These are phyloP conservation scores for Backusella psychrophila DNA, from an alignment of 192 early-diverging fungal species.

Conservation along the genomic window DNA sequence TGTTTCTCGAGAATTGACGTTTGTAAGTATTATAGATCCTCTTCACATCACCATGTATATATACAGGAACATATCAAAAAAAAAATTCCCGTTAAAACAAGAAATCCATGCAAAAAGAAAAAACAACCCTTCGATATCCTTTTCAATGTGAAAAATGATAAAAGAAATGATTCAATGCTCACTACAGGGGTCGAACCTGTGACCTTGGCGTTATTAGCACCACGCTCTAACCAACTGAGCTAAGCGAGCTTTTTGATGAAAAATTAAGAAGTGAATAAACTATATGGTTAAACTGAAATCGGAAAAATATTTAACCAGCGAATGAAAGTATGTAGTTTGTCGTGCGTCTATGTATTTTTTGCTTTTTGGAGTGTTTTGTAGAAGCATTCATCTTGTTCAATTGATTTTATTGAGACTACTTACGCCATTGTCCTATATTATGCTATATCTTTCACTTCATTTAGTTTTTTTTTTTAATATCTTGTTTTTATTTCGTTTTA, in stretches of 20 bases:
- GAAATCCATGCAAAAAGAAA: too few relatives aligned
- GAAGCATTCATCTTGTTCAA: too few relatives aligned
- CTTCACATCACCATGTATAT: too few relatives aligned
- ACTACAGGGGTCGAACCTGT: constrained; percentile 27
- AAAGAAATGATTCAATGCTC: background rate
- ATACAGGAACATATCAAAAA: too few relatives aligned
- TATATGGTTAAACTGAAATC: background rate
- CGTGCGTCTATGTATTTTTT: background rate
- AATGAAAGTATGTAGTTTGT: background rate
- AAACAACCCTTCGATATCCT: too few relatives aligned
- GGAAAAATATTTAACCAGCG: background rate
- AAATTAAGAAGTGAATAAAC: background rate
- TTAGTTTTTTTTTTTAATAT: too few relatives aligned
- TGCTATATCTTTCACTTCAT: too few relatives aligned
- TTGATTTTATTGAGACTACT: background rate
- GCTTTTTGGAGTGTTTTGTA: background rate
- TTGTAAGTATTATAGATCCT: too few relatives aligned
- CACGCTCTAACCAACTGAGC: constrained; percentile 67
- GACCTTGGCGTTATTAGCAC: constrained; percentile 68
- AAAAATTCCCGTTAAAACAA: too few relatives aligned
- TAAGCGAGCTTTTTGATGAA: constrained; percentile 32
- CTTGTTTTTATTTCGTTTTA: too few relatives aligned
- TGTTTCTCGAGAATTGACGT: too few relatives aligned
- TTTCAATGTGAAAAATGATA: background rate
- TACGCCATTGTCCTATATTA: too few relatives aligned